Conservation (phyloP, 2,329 filamentous ascomycete species). For the Atkinsonella hypoxylon region DNA sequence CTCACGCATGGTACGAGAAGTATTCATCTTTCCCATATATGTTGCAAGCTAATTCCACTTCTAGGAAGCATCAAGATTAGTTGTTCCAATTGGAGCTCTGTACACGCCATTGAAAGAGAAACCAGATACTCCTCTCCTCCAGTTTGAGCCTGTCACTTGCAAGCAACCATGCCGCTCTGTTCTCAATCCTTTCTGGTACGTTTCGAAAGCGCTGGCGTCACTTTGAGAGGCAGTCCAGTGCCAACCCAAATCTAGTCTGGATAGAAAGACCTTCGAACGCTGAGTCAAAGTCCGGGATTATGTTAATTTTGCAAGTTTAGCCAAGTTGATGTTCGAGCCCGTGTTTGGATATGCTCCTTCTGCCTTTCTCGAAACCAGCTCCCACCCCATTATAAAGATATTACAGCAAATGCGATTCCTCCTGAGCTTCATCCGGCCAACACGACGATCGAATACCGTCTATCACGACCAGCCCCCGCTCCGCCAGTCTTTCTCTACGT, state of each 20-base stretch:
- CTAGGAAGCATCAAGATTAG: constrained; percentile 84
- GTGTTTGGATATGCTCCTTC: constrained; percentile 83
- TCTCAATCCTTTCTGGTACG: constrained; percentile 91
- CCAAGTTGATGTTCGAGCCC: constrained; percentile 72
- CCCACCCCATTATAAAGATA: constrained; percentile 82
- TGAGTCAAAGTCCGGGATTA: not conserved
- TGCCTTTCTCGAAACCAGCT: constrained; percentile 74
- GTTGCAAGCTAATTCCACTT: constrained; percentile 1
- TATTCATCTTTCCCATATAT: not conserved
- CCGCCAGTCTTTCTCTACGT: constrained; percentile 81
- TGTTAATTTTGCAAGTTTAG: constrained; percentile 29
- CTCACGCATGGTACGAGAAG: constrained; percentile 74
- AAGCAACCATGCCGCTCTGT: constrained; percentile 93
- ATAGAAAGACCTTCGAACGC: too few relatives aligned
- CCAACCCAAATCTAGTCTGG: too few relatives aligned
- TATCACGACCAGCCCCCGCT: constrained; percentile 71
- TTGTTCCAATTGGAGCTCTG: constrained; percentile 89
- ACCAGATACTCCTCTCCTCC: constrained; percentile 73
- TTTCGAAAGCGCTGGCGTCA: constrained; percentile 1
- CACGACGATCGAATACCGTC: constrained; percentile 81
- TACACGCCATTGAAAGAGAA: constrained; percentile 97
- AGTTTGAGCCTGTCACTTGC: constrained; percentile 95
- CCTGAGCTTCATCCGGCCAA: constrained; percentile 72
- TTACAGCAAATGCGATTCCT: constrained; percentile 69
- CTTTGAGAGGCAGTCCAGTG: not conserved